Evolutionary conservation across 202 grass and related monocot genomes (phyloP), one percentile per base, ranked within the genome.

Genomic region (Saccharum hybrid): DNA sequence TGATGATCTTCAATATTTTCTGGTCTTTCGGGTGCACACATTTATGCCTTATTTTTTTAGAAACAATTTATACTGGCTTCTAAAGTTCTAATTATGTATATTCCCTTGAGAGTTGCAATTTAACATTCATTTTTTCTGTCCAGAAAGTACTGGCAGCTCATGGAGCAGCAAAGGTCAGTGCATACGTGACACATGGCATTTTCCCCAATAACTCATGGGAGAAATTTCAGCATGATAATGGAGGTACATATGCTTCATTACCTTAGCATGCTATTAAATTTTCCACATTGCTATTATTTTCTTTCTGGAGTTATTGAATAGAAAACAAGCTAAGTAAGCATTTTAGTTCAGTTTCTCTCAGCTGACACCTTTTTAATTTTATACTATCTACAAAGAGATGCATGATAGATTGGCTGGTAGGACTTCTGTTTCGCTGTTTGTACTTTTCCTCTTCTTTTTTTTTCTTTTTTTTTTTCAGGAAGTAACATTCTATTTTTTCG

Each of bases 151-250:
- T 99, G 68, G 89, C 93, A 67, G 86, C 87, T 90, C 91, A 92
- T 92, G 93, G 96, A 77, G 96, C 96, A 81, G 88, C 91, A 84
- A 96, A 94, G 86, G 85, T 99, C 72, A 99, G 96, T 89, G 96
- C 93, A 15, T 99, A 96, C n/a, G 91, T 92, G 38, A 99, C 96
- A 41, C 96, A 99, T 78, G 96, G 92, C 33, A 94, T 96, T 77
- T 99, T 96, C 51, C 96, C 96, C 43, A 96, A 99, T 62, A 89
- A 77, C 26, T 92, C 96, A 57, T 99, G 89, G 89, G 71, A 94
- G 76, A 91, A 91, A 82, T 99, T 99, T 78, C 81, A 88, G 83
- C 78, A 84, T 71, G 85, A 96, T 70, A 94, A 94, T 86, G 96
- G 92, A 88, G 91, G 93, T 99, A 92, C 31, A 48, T 63, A 61